A percentile compares a stretch with the other conserved stretches of the same genome.
Evolutionary conservation across 495 filamentous ascomycete species (phyloP).

Genomic region (Chaetomium fimeti): DNA sequence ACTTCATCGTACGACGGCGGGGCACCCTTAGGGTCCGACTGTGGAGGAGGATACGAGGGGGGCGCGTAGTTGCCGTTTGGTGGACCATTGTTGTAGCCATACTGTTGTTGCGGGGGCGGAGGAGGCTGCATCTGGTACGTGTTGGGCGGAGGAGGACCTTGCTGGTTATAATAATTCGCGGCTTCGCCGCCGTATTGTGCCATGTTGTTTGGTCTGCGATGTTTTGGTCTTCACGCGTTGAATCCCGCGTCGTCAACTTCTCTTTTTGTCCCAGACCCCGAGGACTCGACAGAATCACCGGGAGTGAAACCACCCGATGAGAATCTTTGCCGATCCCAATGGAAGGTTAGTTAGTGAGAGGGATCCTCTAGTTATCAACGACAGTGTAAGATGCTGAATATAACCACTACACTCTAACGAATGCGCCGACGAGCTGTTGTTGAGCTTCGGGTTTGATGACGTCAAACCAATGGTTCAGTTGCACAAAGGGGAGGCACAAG

Average conservation of each 20-base stretch:
- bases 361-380: background rate
- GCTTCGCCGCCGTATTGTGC: slow-evolving; percentile 27
- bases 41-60: slow-evolving; percentile 24
- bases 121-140: slow-evolving; percentile 33
- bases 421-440: background rate
- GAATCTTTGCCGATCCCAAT: background rate
- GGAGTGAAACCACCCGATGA: too few relatives aligned
- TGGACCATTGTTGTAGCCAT: slow-evolving; percentile 21
- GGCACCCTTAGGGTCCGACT: slow-evolving; percentile 25
- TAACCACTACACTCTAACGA: background rate
- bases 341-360: too few relatives aligned
- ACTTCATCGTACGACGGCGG: slow-evolving; percentile 71
- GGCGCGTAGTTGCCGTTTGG: slow-evolving; percentile 21
- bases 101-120: slow-evolving; percentile 23
- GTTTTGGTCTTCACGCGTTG: background rate
- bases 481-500: background rate
- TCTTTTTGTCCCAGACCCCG: background rate
- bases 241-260: background rate
- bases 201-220: slow-evolving; percentile 7
- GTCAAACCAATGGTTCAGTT: background rate
- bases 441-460: background rate
- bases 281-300: background rate
- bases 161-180: slow-evolving; percentile 29
- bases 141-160: slow-evolving; percentile 28
- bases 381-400: background rate